Percentiles rank a stretch among this genome's conserved stretches.
phyloP scores from a whole-genome alignment of 2,329 filamentous ascomycete species.

The Juglanconis juglandina region DNA sequence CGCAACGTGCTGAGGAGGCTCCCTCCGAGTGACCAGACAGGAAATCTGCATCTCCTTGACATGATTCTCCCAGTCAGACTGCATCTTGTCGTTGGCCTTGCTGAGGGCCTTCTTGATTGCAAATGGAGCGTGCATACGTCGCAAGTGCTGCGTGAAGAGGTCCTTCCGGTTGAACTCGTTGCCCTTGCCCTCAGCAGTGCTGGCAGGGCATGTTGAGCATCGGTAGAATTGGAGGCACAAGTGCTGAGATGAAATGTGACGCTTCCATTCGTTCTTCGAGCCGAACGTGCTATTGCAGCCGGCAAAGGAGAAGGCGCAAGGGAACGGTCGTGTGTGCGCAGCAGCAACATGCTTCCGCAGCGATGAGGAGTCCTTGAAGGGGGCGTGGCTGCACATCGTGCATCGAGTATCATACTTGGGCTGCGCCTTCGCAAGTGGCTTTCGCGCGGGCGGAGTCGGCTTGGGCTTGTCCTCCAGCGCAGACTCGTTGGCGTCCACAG shows the following conservation, averaged over 20 bases:
- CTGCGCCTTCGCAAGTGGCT: constrained; percentile 44
- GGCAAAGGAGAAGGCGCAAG: constrained; percentile 81
- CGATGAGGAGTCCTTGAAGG: constrained; percentile 65
- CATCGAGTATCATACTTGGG: constrained; percentile 61
- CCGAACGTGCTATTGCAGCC: constrained; percentile 81
- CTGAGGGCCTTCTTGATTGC: constrained; percentile 56
- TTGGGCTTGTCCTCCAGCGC: constrained; percentile 43
- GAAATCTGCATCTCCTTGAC: constrained; percentile 69
- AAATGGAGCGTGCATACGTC: constrained; percentile 83
- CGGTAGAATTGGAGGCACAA: constrained; percentile 66
- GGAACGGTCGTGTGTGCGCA: constrained; percentile 70
- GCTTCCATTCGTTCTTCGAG: constrained; percentile 97
- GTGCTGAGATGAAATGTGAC: constrained; percentile 88
- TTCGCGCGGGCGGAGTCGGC: constrained; percentile 31
- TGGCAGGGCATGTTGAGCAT: constrained; percentile 58
- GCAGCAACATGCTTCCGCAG: constrained; percentile 65
- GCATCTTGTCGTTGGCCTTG: constrained; percentile 57
- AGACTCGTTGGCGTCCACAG: constrained; percentile 38
- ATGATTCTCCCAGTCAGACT: constrained; percentile 61
- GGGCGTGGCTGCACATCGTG: constrained; percentile 58
- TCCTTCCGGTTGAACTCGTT: constrained; percentile 91
- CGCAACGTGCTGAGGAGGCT: constrained; percentile 67
- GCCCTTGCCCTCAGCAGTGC: constrained; percentile 51
- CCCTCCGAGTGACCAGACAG: constrained; percentile 68
- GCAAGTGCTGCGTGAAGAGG: constrained; percentile 88